These are phyloP conservation scores for Phellopilus nigrolimitatus DNA, from an alignment of 1,284 basidiomycete species.

Conservation along the genomic window DNA sequence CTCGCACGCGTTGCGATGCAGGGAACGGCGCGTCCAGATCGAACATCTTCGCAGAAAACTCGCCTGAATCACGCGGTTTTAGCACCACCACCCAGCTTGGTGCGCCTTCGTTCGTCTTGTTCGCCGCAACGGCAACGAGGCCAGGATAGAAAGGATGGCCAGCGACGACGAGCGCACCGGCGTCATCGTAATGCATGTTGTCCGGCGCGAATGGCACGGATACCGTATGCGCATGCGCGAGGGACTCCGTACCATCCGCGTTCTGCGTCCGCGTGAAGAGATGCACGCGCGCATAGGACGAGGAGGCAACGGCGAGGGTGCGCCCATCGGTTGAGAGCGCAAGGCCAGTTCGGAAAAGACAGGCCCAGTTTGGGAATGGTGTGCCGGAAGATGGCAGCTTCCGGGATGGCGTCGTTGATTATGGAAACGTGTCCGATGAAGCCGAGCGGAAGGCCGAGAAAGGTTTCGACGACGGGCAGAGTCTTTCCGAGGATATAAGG, in stretches of 20 bases:
- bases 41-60: conserved; percentile 25
- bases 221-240: conserved; percentile 37
- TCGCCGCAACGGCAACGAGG: conserved; percentile 41
- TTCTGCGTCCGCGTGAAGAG: conserved; percentile 47
- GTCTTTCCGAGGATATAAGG: conserved; percentile 43
- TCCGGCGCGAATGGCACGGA: conserved; percentile 56
- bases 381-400: conserved; percentile 31
- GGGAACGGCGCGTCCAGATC: conserved; percentile 44
- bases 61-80: conserved; percentile 22
- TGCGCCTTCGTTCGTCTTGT: conserved; percentile 32
- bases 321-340: conserved; percentile 46
- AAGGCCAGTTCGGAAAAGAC: conserved; percentile 65
- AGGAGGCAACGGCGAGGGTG: conserved; percentile 53
- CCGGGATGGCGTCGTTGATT: conserved; percentile 23
- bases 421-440: conserved; percentile 55
- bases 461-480: conserved; percentile 50
- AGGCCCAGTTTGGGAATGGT: conserved; percentile 41
- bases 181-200: conserved; percentile 51
- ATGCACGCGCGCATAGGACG: conserved; percentile 40
- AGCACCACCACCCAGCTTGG: conserved; percentile 57
- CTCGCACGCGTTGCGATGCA: conserved; percentile 36
- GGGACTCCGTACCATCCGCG: conserved; percentile 22
- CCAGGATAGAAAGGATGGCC: conserved; percentile 62
- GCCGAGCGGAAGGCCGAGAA: conserved; percentile 50
- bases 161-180: conserved; percentile 46